These are phyloP conservation scores for Diutina ranongensis DNA, from an alignment of 1,139 yeast species.

Conservation along the genomic window DNA sequence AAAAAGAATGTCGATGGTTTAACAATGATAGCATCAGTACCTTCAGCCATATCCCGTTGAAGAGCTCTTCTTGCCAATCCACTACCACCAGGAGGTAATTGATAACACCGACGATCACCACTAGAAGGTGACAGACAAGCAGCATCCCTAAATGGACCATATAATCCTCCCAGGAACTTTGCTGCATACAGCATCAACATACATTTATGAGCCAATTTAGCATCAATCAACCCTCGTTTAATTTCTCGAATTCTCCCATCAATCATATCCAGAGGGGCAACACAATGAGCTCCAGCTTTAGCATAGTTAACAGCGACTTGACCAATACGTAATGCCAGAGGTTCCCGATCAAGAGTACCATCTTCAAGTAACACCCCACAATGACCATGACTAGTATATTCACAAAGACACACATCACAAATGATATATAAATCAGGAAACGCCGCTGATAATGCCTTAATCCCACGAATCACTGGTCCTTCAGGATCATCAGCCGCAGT, in stretches of 20 bases:
- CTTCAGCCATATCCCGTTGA: conserved; percentile 76
- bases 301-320: conserved; percentile 96
- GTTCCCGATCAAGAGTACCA: conserved; percentile 69
- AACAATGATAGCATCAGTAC: conserved; percentile 90
- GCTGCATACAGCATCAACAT: conserved; percentile 92
- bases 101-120: conserved; percentile 91
- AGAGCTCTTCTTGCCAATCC: conserved; percentile 93
- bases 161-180: conserved; percentile 79
- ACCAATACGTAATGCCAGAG: conserved; percentile 72
- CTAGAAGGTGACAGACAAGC: conserved; percentile 85
- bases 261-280: conserved; percentile 97
- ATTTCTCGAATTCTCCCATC: conserved; percentile 91
- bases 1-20: conserved; percentile 96
- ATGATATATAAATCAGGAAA: conserved; percentile 57
- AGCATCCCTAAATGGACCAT: conserved; percentile 97
- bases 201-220: conserved; percentile 78
- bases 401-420: conserved; percentile 96
- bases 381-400: conserved; percentile 93
- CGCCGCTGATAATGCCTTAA: conserved; percentile 14
- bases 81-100: conserved; percentile 84
- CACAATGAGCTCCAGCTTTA: conserved; percentile 87
- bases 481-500: conserved; percentile 93
- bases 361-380: conserved; percentile 87
- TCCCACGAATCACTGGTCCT: conserved; percentile 84
- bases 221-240: conserved; percentile 71